Base-by-base conservation (phyloP, 768 basidiomycete genomes). In the Fomitopsis pulvina region DNA sequence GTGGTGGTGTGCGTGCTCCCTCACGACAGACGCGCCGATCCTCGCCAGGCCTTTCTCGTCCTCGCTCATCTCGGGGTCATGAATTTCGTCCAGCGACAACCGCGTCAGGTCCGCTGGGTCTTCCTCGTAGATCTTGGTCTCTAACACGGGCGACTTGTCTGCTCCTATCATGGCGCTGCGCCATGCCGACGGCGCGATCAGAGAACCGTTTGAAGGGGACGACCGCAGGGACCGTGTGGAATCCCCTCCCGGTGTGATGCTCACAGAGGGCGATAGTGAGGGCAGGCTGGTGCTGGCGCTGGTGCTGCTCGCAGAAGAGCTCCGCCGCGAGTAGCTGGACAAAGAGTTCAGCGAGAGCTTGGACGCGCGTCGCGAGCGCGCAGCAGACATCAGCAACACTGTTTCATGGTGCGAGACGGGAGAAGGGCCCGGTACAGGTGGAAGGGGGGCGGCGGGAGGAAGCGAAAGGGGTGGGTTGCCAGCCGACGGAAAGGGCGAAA, bases 401-500 rank as follows among this genome's bases (percentile, higher is more conserved):
- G 71, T 75, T 52, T 76, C 79, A 30, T 73, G 63, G 50, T 73
- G 69, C 2, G 80, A 71, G 22, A 81, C 70, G 18, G 78, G 71
- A 1, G 80, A 80, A 0, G 79, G 79, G 2, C 79, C 82, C 0
- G 85, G 85, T 1, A 86, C 56, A 2, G 85, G 82, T 0, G 85
- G 85, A 2, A 86, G 73, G 0, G 85, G 83, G 0, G 69, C 57
- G 0, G 71, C 65, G 0, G 84, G 84, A 0, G 83, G 84, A 1
- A 66, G 69, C 0, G 78, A 79, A 0, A 76, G 80, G 0, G 83
- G 82, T 0, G 81, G 83, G 48, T 81, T 79, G 39, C 27, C 25
- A 28, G 57, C 34, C n/a, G 50, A 34, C 1, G 47, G 43, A 10
- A 46, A 21, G 47, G 46, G 34, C 32, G 55, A 5, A 18, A 37